These are phyloP conservation scores for Fusarium mundagurra DNA, from an alignment of 2,329 filamentous ascomycete genomes.

Conservation along the genomic window DNA sequence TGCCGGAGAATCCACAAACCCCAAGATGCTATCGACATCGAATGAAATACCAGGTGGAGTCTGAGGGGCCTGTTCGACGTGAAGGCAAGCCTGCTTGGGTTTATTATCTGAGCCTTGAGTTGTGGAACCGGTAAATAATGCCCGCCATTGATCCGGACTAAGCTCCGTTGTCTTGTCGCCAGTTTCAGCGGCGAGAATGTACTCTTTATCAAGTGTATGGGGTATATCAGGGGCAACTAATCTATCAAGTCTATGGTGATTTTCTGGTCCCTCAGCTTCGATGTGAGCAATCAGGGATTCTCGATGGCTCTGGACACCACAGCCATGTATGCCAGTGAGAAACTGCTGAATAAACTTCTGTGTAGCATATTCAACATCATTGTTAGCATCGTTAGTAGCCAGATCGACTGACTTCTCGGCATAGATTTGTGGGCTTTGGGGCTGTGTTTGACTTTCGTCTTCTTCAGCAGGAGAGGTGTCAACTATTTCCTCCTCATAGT, in stretches of 20 bases:
- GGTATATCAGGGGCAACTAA: neutral
- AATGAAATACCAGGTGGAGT: no score
- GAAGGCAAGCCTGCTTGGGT: no score
- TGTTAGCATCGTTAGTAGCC: neutral
- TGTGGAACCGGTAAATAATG: no score
- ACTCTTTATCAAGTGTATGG: neutral
- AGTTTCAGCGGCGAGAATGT: neutral
- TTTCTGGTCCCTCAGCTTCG: neutral
- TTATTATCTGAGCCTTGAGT: no score
- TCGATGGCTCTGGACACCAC: neutral
- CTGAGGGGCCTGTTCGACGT: no score
- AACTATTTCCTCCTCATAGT: no score
- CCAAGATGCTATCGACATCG: no score
- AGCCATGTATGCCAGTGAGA: neutral
- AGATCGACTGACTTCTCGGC: neutral
- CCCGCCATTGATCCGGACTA: neutral
- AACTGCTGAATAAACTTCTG: constrained; percentile 7
- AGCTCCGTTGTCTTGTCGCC: neutral
- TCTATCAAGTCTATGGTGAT: neutral
- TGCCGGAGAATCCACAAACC: no score
- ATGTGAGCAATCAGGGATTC: neutral
- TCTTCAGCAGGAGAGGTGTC: no score
- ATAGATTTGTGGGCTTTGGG: neutral
- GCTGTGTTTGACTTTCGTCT: neutral
- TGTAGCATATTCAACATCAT: constrained; percentile 2